Conservation (phyloP, 768 basidiomycete genomes). For the Mycena chlorophos region DNA sequence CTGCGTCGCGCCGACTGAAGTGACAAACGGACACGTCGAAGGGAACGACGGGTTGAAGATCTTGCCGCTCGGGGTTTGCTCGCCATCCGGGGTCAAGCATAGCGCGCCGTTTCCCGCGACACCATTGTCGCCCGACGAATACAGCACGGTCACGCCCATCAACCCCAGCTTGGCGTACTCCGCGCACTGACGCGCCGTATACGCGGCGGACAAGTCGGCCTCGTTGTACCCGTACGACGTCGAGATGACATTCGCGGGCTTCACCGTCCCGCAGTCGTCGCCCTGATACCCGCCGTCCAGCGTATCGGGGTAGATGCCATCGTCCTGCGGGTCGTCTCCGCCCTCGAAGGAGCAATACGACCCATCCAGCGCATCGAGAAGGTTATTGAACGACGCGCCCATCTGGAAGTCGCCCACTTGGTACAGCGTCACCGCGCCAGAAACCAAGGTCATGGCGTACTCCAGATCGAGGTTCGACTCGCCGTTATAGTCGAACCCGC, state of each 20-base stretch:
- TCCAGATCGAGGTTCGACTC: constrained; percentile 48
- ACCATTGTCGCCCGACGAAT: constrained; percentile 61
- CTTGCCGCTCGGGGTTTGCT: constrained; percentile 30
- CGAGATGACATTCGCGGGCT: constrained; percentile 44
- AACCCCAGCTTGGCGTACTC: constrained; percentile 52
- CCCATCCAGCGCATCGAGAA: constrained; percentile 38
- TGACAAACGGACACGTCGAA: constrained; percentile 43
- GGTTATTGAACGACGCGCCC: constrained; percentile 35
- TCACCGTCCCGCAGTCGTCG: constrained; percentile 41
- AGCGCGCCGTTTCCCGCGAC: constrained; percentile 41
- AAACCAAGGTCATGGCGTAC: constrained; percentile 43
- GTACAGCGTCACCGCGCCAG: constrained; percentile 33
- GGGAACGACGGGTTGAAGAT: constrained; percentile 48
- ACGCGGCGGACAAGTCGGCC: constrained; percentile 38
- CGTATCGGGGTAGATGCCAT: too few species aligned
- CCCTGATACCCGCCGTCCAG: too few species aligned
- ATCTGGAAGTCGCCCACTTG: constrained; percentile 33
- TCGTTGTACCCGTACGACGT: constrained; percentile 48
- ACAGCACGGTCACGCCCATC: constrained; percentile 58
- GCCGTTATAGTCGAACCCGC: constrained; percentile 31
- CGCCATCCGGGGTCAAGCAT: constrained; percentile 47
- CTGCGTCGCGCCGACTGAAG: constrained; percentile 50
- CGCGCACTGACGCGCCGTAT: constrained; percentile 45
- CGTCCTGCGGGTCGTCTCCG: constrained; percentile 36
- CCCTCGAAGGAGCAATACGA: constrained; percentile 37